Evolutionary conservation across 1,139 yeast genomes (phyloP), one percentile per base, ranked within the genome.

Genomic region (Saccharomyces hybrid): DNA sequence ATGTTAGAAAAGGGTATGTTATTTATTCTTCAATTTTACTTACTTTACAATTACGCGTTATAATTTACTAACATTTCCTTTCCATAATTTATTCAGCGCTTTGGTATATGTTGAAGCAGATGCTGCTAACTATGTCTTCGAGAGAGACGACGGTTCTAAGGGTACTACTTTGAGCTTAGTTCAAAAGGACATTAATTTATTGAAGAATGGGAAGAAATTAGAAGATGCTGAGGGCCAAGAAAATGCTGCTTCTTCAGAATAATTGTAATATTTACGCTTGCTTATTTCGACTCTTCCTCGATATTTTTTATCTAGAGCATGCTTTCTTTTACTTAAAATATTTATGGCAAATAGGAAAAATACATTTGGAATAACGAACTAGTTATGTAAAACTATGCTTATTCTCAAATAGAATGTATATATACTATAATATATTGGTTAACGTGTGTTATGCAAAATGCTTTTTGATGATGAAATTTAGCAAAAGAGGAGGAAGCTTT

Each of bases 91-190:
- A 53, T 27, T 48, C 50, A 69, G 73, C 62, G 78, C 83, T 52
- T 72, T 78, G 52, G 79, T 83, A 48, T 82, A 77, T 63, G 75
- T 83, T 55, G 88, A 83, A 64, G 86, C 86, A 50, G 83, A 78
- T 61, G 83, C 83, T 56, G 73, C 81, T 48, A 76, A 79, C 58
- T 75, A 75, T 57, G 59, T 71, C 49, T 79, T 72, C 63, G 84
- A 78, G 65, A 76, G 74, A 63, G 80, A 77, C 58, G 84, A 80
- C 55, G 87, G 86, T 54, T 64, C 75, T 56, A 71, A 70, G 56
- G 72, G 74, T 50, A 63, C 71, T 41, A 65, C 71, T 47, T 66
- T 76, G 53, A 74, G 74, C 58, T 70, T 79, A 52, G 71, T 78
- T 49, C 83, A 79, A 69, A 74, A 59, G 54, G 72, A 68, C 34